Evolutionary conservation across 345 rosid genomes (phyloP).

Genomic region (Toxicodendron radicans): DNA sequence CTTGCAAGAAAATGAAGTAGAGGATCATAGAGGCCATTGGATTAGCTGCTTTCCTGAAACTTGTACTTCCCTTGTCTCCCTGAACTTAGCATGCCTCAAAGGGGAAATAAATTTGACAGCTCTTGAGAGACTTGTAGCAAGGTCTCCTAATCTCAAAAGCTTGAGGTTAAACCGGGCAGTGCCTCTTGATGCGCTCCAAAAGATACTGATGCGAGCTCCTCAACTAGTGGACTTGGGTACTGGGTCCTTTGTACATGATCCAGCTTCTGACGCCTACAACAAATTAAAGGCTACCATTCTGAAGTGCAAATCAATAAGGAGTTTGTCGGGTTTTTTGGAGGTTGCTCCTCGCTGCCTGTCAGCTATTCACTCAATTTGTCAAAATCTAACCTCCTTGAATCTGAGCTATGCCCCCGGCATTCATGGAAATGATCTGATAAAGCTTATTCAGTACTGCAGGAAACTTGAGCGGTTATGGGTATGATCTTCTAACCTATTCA

Average conservation of each 20-base stretch:
- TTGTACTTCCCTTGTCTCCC: slow-evolving; percentile 69
- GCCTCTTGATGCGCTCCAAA: slow-evolving; percentile 67
- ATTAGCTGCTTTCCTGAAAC: slow-evolving; percentile 83
- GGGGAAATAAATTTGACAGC: slow-evolving; percentile 77
- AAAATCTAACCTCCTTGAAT: slow-evolving; percentile 63
- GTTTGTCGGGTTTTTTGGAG: slow-evolving; percentile 90
- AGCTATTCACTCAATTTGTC: slow-evolving; percentile 62
- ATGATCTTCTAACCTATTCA: slow-evolving; percentile 18
- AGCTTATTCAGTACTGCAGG: slow-evolving; percentile 60
- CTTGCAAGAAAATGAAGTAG: slow-evolving; percentile 94
- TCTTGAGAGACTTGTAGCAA: slow-evolving; percentile 82
- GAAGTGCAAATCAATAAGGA: slow-evolving; percentile 57
- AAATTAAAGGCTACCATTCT: slow-evolving; percentile 47
- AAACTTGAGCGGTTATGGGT: slow-evolving; percentile 92
- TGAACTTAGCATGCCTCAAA: slow-evolving; percentile 91
- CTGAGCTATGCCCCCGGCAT: slow-evolving; percentile 86
- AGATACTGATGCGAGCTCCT: slow-evolving; percentile 62
- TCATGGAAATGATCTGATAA: slow-evolving; percentile 56
- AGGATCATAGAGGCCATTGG: slow-evolving; percentile 95
- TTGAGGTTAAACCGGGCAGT: slow-evolving; percentile 83
- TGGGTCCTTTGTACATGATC: slow-evolving; percentile 76
- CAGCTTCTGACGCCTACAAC: slow-evolving; percentile 52
- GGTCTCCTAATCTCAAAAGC: slow-evolving; percentile 85
- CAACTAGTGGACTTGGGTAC: slow-evolving; percentile 82
- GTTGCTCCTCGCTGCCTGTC: slow-evolving; percentile 60